Percentiles rank a stretch among this genome's conserved stretches.
phyloP scores from a whole-genome alignment of 1,284 basidiomycete genomes.

The Ceratobasidium sp. region DNA sequence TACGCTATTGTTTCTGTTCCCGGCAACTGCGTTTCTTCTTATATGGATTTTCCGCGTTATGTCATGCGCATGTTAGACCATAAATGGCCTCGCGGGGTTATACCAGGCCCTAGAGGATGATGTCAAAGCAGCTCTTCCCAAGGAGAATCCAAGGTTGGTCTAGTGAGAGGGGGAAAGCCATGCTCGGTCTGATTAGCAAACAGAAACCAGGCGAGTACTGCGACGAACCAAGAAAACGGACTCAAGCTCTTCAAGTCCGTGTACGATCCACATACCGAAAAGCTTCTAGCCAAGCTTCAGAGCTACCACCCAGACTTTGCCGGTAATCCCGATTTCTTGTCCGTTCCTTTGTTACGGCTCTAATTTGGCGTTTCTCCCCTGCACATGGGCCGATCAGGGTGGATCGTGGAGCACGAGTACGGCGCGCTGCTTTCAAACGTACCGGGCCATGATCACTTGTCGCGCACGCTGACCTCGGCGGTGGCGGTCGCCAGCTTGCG shows the following conservation, averaged over 20 bases:
- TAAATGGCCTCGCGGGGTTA: conserved; percentile 79
- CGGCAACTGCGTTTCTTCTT: conserved; percentile 39
- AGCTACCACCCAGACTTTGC: conserved; percentile 69
- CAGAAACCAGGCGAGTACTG: conserved; percentile 34
- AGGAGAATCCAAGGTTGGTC: conserved; percentile 66
- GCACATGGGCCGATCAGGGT: conserved; percentile 59
- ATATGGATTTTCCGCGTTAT: conserved; percentile 33
- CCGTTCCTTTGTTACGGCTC: conserved; percentile 32
- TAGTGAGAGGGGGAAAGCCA: not conserved
- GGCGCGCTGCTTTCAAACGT: conserved; percentile 83
- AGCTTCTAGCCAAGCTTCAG: conserved; percentile 86
- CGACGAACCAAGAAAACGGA: conserved; percentile 52
- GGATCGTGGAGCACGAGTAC: conserved; percentile 90
- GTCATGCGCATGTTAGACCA: conserved; percentile 60
- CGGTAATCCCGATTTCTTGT: conserved; percentile 71
- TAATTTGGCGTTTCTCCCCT: conserved; percentile 41
- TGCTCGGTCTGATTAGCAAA: conserved; percentile 27
- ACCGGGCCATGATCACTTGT: conserved; percentile 59
- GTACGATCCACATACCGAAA: conserved; percentile 86
- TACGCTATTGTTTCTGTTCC: conserved; percentile 52
- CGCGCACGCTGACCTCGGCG: conserved; percentile 83
- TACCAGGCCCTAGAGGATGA: conserved; percentile 76
- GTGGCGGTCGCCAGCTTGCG: conserved; percentile 91
- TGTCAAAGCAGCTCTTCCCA: conserved; percentile 72
- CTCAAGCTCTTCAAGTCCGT: conserved; percentile 84